Evolutionary conservation across 495 filamentous ascomycete genomes (phyloP).

Genomic region (Elasticomyces elasticus): DNA sequence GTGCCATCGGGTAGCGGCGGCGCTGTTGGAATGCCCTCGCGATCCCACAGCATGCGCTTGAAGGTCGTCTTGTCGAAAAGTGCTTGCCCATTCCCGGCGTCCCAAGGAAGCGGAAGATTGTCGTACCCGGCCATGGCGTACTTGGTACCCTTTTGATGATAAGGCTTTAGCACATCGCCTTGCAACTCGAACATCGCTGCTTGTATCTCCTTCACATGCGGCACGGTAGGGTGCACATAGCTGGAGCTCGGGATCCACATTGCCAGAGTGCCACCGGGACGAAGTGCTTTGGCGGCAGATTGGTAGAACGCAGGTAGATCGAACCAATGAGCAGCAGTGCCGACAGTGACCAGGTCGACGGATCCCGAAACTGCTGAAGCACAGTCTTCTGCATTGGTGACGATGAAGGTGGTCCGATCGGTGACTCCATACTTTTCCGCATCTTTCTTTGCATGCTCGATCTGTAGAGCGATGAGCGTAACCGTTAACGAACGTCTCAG

Average conservation of each 20-base stretch:
- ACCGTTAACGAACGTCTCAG: no score
- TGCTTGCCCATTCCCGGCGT: conserved; percentile 14
- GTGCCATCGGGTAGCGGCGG: conserved; percentile 8
- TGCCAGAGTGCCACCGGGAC: conserved; percentile 47
- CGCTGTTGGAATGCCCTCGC: conserved; percentile 21
- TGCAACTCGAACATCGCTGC: conserved; percentile 2
- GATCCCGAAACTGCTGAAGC: background rate
- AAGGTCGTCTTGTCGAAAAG: conserved; percentile 38
- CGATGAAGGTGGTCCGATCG: background rate
- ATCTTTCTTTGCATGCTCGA: conserved; percentile 33
- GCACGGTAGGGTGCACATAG: conserved; percentile 12
- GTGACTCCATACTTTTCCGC: background rate
- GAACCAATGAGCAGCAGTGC: conserved; percentile 47
- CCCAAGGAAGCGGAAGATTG: conserved; percentile 8
- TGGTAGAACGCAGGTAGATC: conserved; percentile 52
- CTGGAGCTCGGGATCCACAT: conserved; percentile 35
- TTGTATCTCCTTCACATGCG: conserved; percentile 5
- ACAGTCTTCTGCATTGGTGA: conserved; percentile 2
- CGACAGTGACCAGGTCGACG: conserved; percentile 13
- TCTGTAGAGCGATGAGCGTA: no score
- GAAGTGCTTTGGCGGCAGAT: conserved; percentile 45
- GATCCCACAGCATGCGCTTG: conserved; percentile 36
- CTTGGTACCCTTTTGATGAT: conserved; percentile 1
- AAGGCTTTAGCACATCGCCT: background rate
- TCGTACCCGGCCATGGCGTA: conserved; percentile 4